These are phyloP conservation scores for Yarrowia sp. DNA, from an alignment of 805 yeast genomes.

Conservation along the genomic window DNA sequence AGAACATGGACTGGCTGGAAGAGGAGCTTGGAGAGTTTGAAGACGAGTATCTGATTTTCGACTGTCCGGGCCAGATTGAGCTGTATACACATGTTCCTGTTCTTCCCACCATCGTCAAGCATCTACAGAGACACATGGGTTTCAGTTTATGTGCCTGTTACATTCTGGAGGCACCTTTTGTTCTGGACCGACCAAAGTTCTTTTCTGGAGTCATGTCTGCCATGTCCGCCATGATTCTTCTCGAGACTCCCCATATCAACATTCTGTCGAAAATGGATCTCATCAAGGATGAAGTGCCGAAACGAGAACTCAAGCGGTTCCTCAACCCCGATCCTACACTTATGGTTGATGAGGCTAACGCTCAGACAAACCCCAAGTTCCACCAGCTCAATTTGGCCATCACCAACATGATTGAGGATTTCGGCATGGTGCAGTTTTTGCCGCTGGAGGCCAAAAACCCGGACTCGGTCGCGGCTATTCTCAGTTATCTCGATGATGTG, in stretches of 20 bases:
- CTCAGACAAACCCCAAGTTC: slow-evolving; percentile 59
- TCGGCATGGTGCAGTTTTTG: slow-evolving; percentile 96
- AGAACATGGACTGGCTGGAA: slow-evolving; percentile 94
- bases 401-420: slow-evolving; percentile 90
- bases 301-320: slow-evolving; percentile 74
- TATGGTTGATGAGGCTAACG: slow-evolving; percentile 52
- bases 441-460: slow-evolving; percentile 81
- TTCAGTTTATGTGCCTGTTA: slow-evolving; percentile 92
- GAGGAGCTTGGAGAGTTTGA: slow-evolving; percentile 95
- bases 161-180: slow-evolving; percentile 89
- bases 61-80: slow-evolving; percentile 97
- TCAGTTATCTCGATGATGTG: slow-evolving; percentile 91
- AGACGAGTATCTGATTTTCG: slow-evolving; percentile 91
- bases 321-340: slow-evolving; percentile 89
- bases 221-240: slow-evolving; percentile 95
- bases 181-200: slow-evolving; percentile 84
- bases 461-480: slow-evolving; percentile 73
- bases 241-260: slow-evolving; percentile 93
- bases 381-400: slow-evolving; percentile 72
- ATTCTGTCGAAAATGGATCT: slow-evolving; percentile 84
- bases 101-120: slow-evolving; percentile 83
- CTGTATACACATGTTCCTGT: slow-evolving; percentile 92
- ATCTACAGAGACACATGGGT: slow-evolving; percentile 72
- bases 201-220: slow-evolving; percentile 95
- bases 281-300: slow-evolving; percentile 72